phyloP scores from a whole-genome alignment of 23 red algal species.

The Chondrus crispus region DNA sequence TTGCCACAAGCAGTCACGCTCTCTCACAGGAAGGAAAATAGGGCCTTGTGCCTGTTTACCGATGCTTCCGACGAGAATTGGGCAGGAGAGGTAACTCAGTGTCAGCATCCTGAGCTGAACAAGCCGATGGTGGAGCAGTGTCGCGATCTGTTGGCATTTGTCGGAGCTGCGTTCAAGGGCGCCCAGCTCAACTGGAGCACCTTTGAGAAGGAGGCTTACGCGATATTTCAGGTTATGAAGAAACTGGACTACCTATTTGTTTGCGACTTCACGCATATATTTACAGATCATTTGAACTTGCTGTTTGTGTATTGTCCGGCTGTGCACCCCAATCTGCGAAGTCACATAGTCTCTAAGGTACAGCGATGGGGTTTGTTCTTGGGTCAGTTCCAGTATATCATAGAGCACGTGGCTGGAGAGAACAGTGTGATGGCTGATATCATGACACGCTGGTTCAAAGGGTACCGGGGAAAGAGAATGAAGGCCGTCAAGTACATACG shows the following conservation, averaged over 20 bases:
- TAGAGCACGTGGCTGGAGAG: not conserved
- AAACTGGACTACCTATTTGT: conserved; percentile 14
- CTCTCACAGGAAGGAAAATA: not conserved
- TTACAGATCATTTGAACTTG: conserved; percentile 19
- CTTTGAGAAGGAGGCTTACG: conserved; percentile 14
- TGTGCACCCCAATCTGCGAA: not conserved
- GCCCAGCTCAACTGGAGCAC: not conserved
- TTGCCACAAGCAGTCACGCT: not conserved
- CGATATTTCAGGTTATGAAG: not conserved
- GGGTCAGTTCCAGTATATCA: not conserved
- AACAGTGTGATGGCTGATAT: not conserved
- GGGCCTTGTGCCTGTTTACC: conserved; percentile 9
- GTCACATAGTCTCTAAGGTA: conserved; percentile 9
- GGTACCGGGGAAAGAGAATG: too few species aligned
- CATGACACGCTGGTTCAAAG: not conserved
- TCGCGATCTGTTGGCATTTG: conserved; percentile 29
- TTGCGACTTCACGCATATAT: not conserved
- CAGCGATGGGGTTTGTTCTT: conserved; percentile 28
- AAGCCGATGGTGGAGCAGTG: not conserved
- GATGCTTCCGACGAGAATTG: conserved; percentile 21
- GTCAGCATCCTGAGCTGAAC: not conserved
- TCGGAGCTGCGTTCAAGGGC: not conserved
- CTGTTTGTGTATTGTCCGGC: not conserved
- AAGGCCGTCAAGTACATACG: too few species aligned
- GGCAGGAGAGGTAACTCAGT: conserved; percentile 13